Conservation (phyloP, 2,329 filamentous ascomycete genomes). For the Fusarium protoensiforme region DNA sequence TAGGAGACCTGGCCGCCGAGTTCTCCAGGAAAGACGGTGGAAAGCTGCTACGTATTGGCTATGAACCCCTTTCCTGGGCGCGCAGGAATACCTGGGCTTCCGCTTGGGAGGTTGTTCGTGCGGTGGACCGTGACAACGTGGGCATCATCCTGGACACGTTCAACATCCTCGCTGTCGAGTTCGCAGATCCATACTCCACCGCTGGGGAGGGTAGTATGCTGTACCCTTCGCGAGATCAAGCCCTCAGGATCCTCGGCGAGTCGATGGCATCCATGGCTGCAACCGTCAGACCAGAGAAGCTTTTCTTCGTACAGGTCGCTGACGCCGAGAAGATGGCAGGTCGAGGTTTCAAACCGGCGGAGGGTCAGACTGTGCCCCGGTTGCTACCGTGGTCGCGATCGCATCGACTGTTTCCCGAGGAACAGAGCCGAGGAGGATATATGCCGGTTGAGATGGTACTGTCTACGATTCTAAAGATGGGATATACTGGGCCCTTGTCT, state of each 20-base stretch:
- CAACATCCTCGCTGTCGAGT: slow-evolving; percentile 26
- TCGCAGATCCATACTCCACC: slow-evolving; percentile 24
- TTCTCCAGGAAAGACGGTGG: slow-evolving; percentile 11
- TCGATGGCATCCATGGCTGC: slow-evolving; percentile 18
- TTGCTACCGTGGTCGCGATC: slow-evolving; percentile 21
- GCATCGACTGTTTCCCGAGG: slow-evolving; percentile 15
- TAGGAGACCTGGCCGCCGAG: slow-evolving; percentile 14
- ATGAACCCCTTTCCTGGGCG: slow-evolving; percentile 28
- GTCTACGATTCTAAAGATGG: slow-evolving; percentile 12
- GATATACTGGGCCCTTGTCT: slow-evolving; percentile 24
- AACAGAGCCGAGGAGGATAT: slow-evolving; percentile 15
- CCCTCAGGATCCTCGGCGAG: slow-evolving; percentile 12
- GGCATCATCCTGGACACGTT: slow-evolving; percentile 23
- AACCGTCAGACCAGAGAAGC: slow-evolving; percentile 16
- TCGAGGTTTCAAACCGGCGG: not conserved
- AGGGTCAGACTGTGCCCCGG: slow-evolving; percentile 2
- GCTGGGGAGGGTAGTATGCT: slow-evolving; percentile 13
- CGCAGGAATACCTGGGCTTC: slow-evolving; percentile 27
- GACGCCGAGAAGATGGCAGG: slow-evolving; percentile 20
- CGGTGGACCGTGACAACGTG: slow-evolving; percentile 25
- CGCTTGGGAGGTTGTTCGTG: slow-evolving; percentile 27
- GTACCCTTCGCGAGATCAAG: not conserved
- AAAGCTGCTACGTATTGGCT: slow-evolving; percentile 23
- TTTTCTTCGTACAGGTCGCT: slow-evolving; percentile 26
- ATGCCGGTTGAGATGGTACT: slow-evolving; percentile 23